Base-by-base conservation (phyloP, 2,329 filamentous ascomycete genomes). In the Penicillium thymicola region DNA sequence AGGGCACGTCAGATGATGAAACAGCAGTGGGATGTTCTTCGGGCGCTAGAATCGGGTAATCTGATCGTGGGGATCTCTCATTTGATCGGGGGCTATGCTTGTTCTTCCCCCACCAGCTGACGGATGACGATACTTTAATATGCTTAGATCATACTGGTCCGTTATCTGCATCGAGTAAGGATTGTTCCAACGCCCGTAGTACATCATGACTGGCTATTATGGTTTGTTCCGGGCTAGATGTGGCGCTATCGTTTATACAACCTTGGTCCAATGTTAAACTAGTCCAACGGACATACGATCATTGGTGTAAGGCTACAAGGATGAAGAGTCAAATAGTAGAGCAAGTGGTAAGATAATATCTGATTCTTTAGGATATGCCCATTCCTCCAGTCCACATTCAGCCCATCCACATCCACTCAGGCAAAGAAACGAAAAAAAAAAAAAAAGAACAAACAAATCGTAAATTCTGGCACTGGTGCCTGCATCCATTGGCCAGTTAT, bases 401-500 rank as follows among this genome's bases (percentile, higher is more conserved):
- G 59, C 30, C 30, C 36, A 40, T 49, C 34, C 47, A 41, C 38
- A 40, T 52, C 34, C 47, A 41, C 42, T 27, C 36, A 44, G 16
- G 21, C 7, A 59, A 44, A 42, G 18, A 36, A 46, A 40, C 4
- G 18, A 18, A 37, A 40, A 27, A 7, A 32, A 27, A 7, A 32
- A 34, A 49, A 45, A 47, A 21, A 42, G 28, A 49, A 58, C 21
- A 37, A 51, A 53, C 21, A 46, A 54, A 23, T 46, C 54, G 6
- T 44, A 14, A 49, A 28, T 13, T 28, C 59, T 51, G 41, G 50
- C 46, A 41, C 25, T 37, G 57, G 58, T 60, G 60, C 59, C 62
- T 60, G 63, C 59, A 57, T 61, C 59, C 49, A 61, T 64, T 57
- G 60, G 57, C 58, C 53, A 63, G 56, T 48, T 51, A 55, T 51